Evolutionary conservation across 305 asterid genomes (phyloP).

Genomic region (Fraxinus dipetala): DNA sequence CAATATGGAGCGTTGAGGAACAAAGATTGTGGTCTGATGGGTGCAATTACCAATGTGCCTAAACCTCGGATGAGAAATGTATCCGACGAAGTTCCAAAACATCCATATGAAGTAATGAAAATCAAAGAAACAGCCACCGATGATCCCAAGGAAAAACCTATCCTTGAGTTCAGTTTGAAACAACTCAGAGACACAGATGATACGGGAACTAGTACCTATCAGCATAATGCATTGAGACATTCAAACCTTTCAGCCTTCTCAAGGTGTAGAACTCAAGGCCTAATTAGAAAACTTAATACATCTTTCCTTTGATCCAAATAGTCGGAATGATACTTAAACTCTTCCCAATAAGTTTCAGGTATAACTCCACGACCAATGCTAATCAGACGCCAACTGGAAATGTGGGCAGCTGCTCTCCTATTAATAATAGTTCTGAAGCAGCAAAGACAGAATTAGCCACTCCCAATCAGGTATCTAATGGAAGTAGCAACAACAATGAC

Average conservation of each 20-base stretch:
- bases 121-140: slow-evolving; percentile 20
- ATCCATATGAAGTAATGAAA: slow-evolving; percentile 22
- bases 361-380: slow-evolving; percentile 32
- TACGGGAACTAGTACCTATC: slow-evolving; percentile 33
- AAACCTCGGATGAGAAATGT: slow-evolving; percentile 24
- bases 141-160: slow-evolving; percentile 33
- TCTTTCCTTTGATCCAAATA: neutral
- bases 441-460: slow-evolving; percentile 43
- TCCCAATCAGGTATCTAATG: slow-evolving; percentile 44
- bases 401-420: slow-evolving; percentile 49
- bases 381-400: slow-evolving; percentile 43
- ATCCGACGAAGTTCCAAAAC: slow-evolving; percentile 25
- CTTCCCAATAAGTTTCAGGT: slow-evolving; percentile 31
- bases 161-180: slow-evolving; percentile 41
- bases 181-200: slow-evolving; percentile 32
- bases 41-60: slow-evolving; percentile 19
- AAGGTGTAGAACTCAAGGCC: slow-evolving; percentile 26
- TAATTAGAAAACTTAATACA: neutral
- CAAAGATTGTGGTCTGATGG: slow-evolving; percentile 27
- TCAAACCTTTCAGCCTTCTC: slow-evolving; percentile 55
- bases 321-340: neutral
- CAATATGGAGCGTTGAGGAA: slow-evolving; percentile 21
- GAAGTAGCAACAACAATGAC: slow-evolving; percentile 50
- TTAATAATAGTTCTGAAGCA: slow-evolving; percentile 40
- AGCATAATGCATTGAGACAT: slow-evolving; percentile 39